Base-by-base conservation (phyloP, 305 asterid species). In the Fraxinus latifolia region DNA sequence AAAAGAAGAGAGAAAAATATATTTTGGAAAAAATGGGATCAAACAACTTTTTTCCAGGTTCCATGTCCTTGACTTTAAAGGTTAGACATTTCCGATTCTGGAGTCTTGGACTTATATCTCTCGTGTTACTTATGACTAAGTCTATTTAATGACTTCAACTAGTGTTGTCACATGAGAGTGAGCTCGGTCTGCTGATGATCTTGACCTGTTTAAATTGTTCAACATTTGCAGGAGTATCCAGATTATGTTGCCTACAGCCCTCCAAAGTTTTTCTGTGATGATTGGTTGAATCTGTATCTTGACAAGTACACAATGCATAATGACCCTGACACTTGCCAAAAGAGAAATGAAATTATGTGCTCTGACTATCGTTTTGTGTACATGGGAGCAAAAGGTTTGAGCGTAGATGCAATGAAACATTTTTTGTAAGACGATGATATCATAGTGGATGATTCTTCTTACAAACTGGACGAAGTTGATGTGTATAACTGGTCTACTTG, bases 311-410 rank as follows among this genome's bases (percentile, higher is more conserved):
- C 79, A 29, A 92, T 96, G 98, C 99, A 96, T 78, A 81, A 78
- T 23, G 90, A 92, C 83, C 91, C 91, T 7, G 91, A 87, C 53
- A 86, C 73, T 78, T 87, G 60, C 82, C 90, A 83, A 76, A 87
- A 88, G 86, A 87, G 84, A 86, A 84, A 90, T 84, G 97, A 94
- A 75, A 86, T 90, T 85, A 84, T 90, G 85, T 94, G 98, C 87
- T 94, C 99, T 9, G 98, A 96, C 86, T 94, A 96, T 84, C 98
- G 99, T 73, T 96, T 96, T 85, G 98, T 96, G 83, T 96, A 93
- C 84, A 91, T 94, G 97, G 99, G 98, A 79, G 87, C 92, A 83
- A 96, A 93, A 90, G 99, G 99, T 93, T 79, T 85, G 92, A 67
- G 82, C 86, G 37, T 86, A 29, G 50, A 80, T 77, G 71, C 44